These are phyloP conservation scores for Corymbia maculata DNA, from an alignment of 345 rosid species.

Conservation along the genomic window DNA sequence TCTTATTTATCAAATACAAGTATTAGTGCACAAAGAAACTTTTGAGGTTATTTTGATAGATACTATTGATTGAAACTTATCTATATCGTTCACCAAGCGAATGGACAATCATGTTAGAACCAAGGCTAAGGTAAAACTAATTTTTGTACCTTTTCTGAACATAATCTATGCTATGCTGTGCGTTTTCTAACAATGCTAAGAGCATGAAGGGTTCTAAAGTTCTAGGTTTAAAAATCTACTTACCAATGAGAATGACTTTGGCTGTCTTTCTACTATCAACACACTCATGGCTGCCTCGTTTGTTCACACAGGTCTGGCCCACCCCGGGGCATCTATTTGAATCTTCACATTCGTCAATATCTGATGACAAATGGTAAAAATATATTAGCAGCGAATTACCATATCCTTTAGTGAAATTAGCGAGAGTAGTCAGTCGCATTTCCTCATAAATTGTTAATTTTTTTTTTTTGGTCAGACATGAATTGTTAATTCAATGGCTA, in stretches of 20 bases:
- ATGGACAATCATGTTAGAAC: not conserved
- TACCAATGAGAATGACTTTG: not conserved
- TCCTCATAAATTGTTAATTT: not conserved
- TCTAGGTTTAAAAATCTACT: not conserved
- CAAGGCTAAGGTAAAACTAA: too few species aligned
- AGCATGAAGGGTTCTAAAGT: not conserved
- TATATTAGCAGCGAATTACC: not conserved
- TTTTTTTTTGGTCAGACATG: too few species aligned
- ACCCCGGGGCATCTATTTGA: not conserved
- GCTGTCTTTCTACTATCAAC: not conserved
- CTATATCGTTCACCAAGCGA: not conserved
- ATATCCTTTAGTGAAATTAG: not conserved
- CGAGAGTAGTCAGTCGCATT: not conserved
- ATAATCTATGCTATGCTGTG: not conserved
- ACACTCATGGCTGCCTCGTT: too few species aligned
- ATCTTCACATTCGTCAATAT: not conserved
- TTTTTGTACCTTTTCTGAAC: not conserved
- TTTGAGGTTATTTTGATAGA: too few species aligned
- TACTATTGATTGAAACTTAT: not conserved
- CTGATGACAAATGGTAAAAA: not conserved
- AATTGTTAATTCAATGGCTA: not conserved
- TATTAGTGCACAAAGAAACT: not conserved
- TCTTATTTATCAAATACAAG: too few species aligned
- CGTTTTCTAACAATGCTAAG: not conserved
- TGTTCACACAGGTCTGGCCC: not conserved